Evolutionary conservation across 164 flowering plant genomes (phyloP), one percentile per base, ranked within the genome.

Genomic region (Nymphaea thermarum): DNA sequence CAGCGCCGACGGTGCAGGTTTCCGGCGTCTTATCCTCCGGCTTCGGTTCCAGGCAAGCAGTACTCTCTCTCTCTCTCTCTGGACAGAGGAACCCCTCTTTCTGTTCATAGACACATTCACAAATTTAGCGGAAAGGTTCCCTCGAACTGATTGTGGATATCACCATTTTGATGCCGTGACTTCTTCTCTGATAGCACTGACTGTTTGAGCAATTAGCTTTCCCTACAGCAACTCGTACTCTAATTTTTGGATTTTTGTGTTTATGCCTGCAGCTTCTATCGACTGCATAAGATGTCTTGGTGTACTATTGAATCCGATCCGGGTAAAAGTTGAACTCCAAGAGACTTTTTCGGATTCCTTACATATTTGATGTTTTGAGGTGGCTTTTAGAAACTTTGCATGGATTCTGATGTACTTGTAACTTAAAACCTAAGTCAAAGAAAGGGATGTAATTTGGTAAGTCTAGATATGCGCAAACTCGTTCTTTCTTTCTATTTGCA

Each of bases 221-320:
- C 1, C 36, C 36, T 25, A 25, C 36, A 25, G 36, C 36, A 25
- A 25, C 36, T 25, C 36, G 36, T 25, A 25, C 36, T 25, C 36
- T 25, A 25, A 47, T 47, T 47, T 12, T 47, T 47, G 55, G 12
- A 7, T 47, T 12, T 2, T 47, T 4, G 11, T 12, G 12, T 47
- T 47, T 47, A 6, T 47, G 55, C 55, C 12, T 47, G 55, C 55
- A 47, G 55, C 55, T 47, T 12, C 12, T 47, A 47, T 7, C 11
- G 55, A 47, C 4, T 47, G 11, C 55, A 12, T 12, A 62, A 45
- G 61, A 61, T 68, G 71, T 68, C 65, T 3, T 68, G 71, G 71
- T 68, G 71, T 62, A 68, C 71, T 44, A 68, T 68, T 14, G 71
- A 68, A 62, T 68, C 71, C 25, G 71, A 68, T 68, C 71, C 71